phyloP scores from a whole-genome alignment of 2,329 filamentous ascomycete genomes.

The Dissoconium aciculare region DNA sequence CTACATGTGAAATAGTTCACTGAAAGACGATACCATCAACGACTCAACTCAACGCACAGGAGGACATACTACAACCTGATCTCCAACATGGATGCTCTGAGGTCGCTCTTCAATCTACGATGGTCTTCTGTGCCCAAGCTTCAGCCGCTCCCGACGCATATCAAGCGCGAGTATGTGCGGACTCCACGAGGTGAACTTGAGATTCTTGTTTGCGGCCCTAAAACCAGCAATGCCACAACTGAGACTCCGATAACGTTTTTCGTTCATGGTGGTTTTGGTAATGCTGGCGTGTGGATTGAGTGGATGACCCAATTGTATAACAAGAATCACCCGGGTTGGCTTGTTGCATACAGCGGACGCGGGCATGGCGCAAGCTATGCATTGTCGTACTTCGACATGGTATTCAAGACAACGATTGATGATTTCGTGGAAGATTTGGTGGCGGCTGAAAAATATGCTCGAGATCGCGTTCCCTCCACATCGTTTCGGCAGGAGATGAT shows the following conservation, averaged over 20 bases:
- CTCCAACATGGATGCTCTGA: slow-evolving; percentile 6
- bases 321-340: slow-evolving; percentile 27
- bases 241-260: slow-evolving; percentile 30
- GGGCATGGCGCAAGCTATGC: slow-evolving; percentile 41
- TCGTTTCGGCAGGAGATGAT: slow-evolving; percentile 28
- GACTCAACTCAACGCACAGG: too few relatives aligned
- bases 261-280: slow-evolving; percentile 41
- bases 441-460: slow-evolving; percentile 25
- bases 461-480: too few relatives aligned
- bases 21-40: too few relatives aligned
- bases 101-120: slow-evolving; percentile 4
- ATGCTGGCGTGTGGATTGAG: slow-evolving; percentile 38
- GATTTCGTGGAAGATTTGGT: slow-evolving; percentile 33
- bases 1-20: too few relatives aligned
- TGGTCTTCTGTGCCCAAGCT: slow-evolving; percentile 5
- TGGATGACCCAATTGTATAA: slow-evolving; percentile 37
- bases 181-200: slow-evolving; percentile 36
- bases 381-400: slow-evolving; percentile 35
- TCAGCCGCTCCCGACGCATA: slow-evolving; percentile 5
- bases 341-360: slow-evolving; percentile 39
- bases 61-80: too few relatives aligned
- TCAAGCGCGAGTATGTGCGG: slow-evolving; percentile 5
- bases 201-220: slow-evolving; percentile 29
- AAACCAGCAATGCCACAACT: slow-evolving; percentile 23
- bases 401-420: slow-evolving; percentile 31